These are phyloP conservation scores for Malassezia nana DNA, from an alignment of 1,284 basidiomycete genomes.

Conservation along the genomic window DNA sequence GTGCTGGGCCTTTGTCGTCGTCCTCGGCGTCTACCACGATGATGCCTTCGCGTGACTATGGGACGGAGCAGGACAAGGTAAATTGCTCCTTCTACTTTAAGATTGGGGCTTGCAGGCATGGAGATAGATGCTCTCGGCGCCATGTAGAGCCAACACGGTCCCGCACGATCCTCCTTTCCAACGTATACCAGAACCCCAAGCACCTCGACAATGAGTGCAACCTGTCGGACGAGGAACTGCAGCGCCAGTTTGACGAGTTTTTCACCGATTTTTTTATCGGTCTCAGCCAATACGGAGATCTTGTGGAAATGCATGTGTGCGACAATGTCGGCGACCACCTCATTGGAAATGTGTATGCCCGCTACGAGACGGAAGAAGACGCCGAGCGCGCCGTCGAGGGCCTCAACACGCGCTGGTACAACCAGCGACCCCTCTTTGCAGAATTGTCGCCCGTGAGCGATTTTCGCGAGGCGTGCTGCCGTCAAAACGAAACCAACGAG, in stretches of 20 bases:
- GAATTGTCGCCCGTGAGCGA: conserved; percentile 97
- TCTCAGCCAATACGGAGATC: conserved; percentile 82
- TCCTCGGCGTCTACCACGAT: neutral
- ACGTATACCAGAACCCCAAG: conserved; percentile 96
- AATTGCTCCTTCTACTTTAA: conserved; percentile 95
- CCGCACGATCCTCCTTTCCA: conserved; percentile 92
- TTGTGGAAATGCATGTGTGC: conserved; percentile 88
- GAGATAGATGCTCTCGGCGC: conserved; percentile 90
- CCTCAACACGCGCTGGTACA: conserved; percentile 95
- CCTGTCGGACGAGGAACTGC: conserved; percentile 67
- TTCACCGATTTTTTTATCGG: conserved; percentile 74
- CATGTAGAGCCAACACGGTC: conserved; percentile 96
- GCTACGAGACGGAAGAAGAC: conserved; percentile 97
- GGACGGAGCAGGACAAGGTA: conserved; percentile 72
- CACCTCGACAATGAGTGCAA: conserved; percentile 70
- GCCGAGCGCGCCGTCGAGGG: conserved; percentile 85
- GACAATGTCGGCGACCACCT: conserved; percentile 99
- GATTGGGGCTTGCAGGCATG: conserved; percentile 88
- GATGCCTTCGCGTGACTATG: conserved; percentile 9
- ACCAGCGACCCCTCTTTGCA: conserved; percentile 89
- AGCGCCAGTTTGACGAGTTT: conserved; percentile 91
- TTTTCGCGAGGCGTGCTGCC: conserved; percentile 95
- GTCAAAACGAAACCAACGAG: conserved; percentile 67
- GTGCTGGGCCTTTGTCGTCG: neutral
- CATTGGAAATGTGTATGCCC: conserved; percentile 95